Evolutionary conservation across 2,329 filamentous ascomycete species (phyloP).

Genomic region (Cyclaneusma minus): DNA sequence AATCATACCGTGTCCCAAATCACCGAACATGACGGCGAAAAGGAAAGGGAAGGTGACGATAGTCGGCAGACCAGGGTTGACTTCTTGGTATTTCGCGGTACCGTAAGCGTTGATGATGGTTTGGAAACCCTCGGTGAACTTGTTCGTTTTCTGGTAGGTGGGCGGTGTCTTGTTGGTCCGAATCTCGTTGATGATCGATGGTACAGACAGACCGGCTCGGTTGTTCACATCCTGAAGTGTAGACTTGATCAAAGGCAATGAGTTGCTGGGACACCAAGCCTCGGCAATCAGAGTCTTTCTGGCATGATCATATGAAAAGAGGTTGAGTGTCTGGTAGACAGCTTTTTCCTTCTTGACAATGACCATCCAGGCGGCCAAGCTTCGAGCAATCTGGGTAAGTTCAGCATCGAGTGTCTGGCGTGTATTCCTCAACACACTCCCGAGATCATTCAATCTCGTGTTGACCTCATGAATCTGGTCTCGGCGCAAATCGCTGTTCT

Average conservation of each 20-base stretch:
- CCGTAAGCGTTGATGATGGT: slow-evolving; percentile 98
- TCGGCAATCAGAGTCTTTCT: slow-evolving; percentile 94
- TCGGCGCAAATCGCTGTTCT: slow-evolving; percentile 86
- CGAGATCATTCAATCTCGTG: slow-evolving; percentile 75
- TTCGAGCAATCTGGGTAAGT: slow-evolving; percentile 83
- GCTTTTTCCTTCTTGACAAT: slow-evolving; percentile 97
- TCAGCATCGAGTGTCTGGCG: slow-evolving; percentile 89
- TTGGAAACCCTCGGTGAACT: slow-evolving; percentile 95
- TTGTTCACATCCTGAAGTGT: slow-evolving; percentile 96
- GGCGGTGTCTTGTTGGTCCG: slow-evolving; percentile 93
- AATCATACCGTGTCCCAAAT: slow-evolving; percentile 83
- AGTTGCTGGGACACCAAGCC: slow-evolving; percentile 91
- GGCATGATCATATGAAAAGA: slow-evolving; percentile 91
- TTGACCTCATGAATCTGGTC: slow-evolving; percentile 98
- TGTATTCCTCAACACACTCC: slow-evolving; percentile 86
- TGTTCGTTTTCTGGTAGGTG: slow-evolving; percentile 96
- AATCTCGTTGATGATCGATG: slow-evolving; percentile 97
- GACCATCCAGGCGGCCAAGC: slow-evolving; percentile 91
- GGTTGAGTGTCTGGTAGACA: slow-evolving; percentile 87
- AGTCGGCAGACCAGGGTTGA: slow-evolving; percentile 89
- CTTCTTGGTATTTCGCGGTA: slow-evolving; percentile 91
- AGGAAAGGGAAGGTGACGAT: slow-evolving; percentile 98
- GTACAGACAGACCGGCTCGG: slow-evolving; percentile 86
- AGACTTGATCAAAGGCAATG: slow-evolving; percentile 74
- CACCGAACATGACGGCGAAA: slow-evolving; percentile 99